Base-by-base conservation (phyloP, 2,329 filamentous ascomycete genomes). In the Aspergillus felis region DNA sequence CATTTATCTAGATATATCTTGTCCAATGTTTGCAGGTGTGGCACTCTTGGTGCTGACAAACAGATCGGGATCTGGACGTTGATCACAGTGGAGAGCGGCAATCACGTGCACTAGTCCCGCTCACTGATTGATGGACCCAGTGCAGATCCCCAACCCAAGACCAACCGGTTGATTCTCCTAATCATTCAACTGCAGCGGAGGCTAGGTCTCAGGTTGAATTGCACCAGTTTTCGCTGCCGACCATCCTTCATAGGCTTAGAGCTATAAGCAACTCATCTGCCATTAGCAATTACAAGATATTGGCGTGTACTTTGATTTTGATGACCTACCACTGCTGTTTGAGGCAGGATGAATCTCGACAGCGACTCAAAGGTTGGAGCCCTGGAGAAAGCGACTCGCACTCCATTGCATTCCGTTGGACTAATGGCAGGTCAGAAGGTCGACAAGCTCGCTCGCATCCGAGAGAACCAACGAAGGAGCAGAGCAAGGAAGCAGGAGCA, bases 401-500 rank as follows among this genome's bases (percentile, higher is more conserved):
- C 12, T 14, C 44, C 27, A 47, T 17, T 24, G 44, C 22, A 24
- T 47, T 24, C 44, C 27, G 44, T 24, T 24, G 4, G 20, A 24
- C 44, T 14, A 47, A 47, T 17, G 22, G 17, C 12, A 7, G 44
- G 6, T 17, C 47, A 74, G 68, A 64, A 67, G 51, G 50, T 59
- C 32, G 65, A 70, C 29, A 66, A 67, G 56, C 66, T 71, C 35
- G 81, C 83, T 50, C 70, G 73, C 27, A 64, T 75, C 29, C 63
- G 73, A 20, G 73, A 75, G 29, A 75, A 75, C 35, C 73, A 75
- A 54, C 73, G 73, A 35, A 74, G 67, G 48, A 74, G 73, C 51
- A 67, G 73, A 41, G 72, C 73, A 3, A 64, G 66, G 46, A 70
- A 66, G 51, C 73, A 74, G 55, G 70, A 74, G 55, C 66, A 75